Conservation (phyloP, 495 filamentous ascomycete species). For the Aspergillus sclerotioniger region DNA sequence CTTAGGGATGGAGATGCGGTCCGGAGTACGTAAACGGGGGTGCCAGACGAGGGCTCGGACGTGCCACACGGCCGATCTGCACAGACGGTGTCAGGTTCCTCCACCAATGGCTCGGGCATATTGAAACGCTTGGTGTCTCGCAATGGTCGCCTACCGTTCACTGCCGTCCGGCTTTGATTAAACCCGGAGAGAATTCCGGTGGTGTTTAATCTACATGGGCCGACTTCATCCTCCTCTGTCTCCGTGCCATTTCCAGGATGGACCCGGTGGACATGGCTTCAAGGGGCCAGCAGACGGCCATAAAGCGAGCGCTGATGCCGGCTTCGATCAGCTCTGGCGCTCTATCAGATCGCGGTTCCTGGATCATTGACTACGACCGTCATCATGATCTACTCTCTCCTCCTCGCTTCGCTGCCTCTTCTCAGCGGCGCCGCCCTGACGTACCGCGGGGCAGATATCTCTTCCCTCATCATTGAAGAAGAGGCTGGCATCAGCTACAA, state of each 20-base stretch:
- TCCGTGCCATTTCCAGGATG: neutral
- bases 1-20: too few species aligned
- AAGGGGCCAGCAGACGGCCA: neutral
- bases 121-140: neutral
- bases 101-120: conserved; percentile 18
- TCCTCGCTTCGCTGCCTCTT: conserved; percentile 25
- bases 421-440: conserved; percentile 48
- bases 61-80: conserved; percentile 2
- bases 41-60: neutral
- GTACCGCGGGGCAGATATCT: conserved; percentile 72
- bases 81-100: conserved; percentile 12
- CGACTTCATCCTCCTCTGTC: neutral
- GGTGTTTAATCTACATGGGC: neutral
- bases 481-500: conserved; percentile 59
- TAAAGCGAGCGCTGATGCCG: neutral
- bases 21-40: too few species aligned
- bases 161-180: neutral
- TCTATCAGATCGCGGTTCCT: neutral
- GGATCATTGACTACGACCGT: neutral
- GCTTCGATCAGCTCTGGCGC: neutral
- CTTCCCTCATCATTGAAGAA: conserved; percentile 65
- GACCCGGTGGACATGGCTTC: neutral
- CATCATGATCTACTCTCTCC: conserved; percentile 22
- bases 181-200: neutral
- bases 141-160: neutral